Percentiles rank a stretch among this genome's conserved stretches.
phyloP scores from a whole-genome alignment of 768 basidiomycete genomes.

The Steccherinum ochraceum region DNA sequence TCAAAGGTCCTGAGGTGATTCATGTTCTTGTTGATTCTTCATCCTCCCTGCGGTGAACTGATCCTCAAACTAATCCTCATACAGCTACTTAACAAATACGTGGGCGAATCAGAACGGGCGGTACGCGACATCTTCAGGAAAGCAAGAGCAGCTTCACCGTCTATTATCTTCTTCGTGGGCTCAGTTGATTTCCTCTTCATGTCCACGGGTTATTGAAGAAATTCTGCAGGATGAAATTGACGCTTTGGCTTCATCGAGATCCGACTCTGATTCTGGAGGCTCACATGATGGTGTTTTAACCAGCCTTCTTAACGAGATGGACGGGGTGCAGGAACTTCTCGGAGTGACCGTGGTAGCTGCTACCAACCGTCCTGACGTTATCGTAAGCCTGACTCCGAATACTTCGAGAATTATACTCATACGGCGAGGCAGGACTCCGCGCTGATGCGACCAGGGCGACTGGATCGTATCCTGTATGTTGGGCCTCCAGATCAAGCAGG shows the following conservation, averaged over 20 bases:
- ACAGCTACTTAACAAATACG: slow-evolving; percentile 94
- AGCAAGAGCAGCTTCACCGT: slow-evolving; percentile 89
- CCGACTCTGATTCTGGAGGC: slow-evolving; percentile 43
- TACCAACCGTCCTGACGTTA: slow-evolving; percentile 91
- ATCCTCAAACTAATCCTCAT: slow-evolving; percentile 1
- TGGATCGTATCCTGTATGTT: slow-evolving; percentile 92
- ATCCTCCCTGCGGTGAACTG: background rate
- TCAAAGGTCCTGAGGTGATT: slow-evolving; percentile 93
- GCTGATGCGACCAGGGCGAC: slow-evolving; percentile 87
- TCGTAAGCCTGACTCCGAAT: slow-evolving; percentile 44
- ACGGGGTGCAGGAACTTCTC: slow-evolving; percentile 90
- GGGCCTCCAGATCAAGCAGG: slow-evolving; percentile 82
- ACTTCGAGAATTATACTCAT: background rate
- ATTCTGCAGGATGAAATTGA: slow-evolving; percentile 87
- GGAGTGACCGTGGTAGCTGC: slow-evolving; percentile 97
- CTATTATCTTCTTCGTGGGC: slow-evolving; percentile 93
- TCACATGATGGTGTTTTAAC: slow-evolving; percentile 86
- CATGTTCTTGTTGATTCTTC: background rate
- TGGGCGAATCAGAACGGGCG: slow-evolving; percentile 94
- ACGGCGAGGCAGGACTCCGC: slow-evolving; percentile 73
- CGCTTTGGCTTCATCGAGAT: slow-evolving; percentile 78
- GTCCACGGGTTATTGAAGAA: background rate
- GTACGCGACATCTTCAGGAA: slow-evolving; percentile 95
- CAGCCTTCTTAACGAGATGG: slow-evolving; percentile 95
- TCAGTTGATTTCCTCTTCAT: background rate